Base-by-base conservation (phyloP, 371 early-diverging fungal genomes). In the Lichtheimia hyalospora region DNA sequence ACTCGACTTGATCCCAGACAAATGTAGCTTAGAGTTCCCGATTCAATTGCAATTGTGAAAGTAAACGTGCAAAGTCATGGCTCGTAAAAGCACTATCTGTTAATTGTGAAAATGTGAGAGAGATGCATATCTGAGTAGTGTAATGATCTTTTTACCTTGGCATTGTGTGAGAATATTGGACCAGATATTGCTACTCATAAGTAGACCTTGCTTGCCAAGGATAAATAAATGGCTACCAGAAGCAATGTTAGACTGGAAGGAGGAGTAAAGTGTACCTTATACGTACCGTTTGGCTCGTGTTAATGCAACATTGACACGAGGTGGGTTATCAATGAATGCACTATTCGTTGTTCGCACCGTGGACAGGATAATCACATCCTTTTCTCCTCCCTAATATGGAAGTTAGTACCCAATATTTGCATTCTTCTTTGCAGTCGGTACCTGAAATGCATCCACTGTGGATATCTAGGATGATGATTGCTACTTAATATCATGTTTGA, bases 401-500 rank as follows among this genome's bases (percentile, higher is more conserved):
- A 10, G 12, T 21, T 23, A 27, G 13, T 24, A 40, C 25, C n/a
- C 27, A 0, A 5, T 14, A n/a, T 23, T 8, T 14, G 13, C 23
- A 24, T 23, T 8, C 50, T 21, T 6, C 24, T 5, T 49, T 14
- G 1, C 39, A 6, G 5, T 3, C 25, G 15, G 39, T 67, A 73
- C 68, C 59, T 74, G 91, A 65, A 94, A 95, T 0, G 93, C 90
- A 68, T 95, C 96, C 0, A 93, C 92, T 0, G 95, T 94, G 6
- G 90, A 89, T 8, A 87, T 81, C 71, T 86, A 72, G 27, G 24
- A 3, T 20, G 21, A 39, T 18, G 43, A 24, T 14, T 21, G 27
- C 6, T 18, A 21, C 3, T 18, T 18, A 51, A 5, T 15, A 5
- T 41, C 18, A 39, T 18, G 21, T n/a, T 21, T 3, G 3, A 39